Conservation (phyloP, 805 yeast genomes). For the Wilhelminamyces savonicus region DNA sequence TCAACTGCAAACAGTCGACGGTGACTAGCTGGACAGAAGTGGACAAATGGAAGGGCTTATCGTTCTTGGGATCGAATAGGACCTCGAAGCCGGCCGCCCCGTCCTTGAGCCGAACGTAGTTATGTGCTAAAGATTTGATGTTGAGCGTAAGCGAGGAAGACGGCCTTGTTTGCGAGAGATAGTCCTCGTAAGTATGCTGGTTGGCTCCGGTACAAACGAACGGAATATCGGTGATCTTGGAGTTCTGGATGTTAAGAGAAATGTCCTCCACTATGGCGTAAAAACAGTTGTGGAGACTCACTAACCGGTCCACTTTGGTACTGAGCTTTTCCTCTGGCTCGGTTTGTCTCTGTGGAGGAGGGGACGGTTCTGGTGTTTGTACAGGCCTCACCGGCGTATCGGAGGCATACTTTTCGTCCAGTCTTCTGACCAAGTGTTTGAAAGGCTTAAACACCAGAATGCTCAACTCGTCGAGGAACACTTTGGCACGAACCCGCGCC, state of each 20-base stretch:
- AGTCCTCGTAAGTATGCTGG: conserved; percentile 11
- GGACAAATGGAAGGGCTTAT: conserved; percentile 28
- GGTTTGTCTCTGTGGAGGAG: neutral
- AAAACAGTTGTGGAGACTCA: conserved; percentile 12
- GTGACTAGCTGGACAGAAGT: conserved; percentile 24
- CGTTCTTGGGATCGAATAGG: conserved; percentile 23
- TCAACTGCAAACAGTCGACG: neutral
- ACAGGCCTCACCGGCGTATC: conserved; percentile 1
- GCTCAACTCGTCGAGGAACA: conserved; percentile 16
- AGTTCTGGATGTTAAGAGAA: conserved; percentile 21
- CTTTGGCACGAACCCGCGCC: conserved; percentile 10
- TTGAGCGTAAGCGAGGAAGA: neutral
- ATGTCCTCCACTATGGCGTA: conserved; percentile 18
- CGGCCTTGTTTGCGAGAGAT: conserved; percentile 3
- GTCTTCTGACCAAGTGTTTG: conserved; percentile 8
- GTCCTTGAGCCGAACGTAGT: neutral
- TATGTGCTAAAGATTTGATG: neutral
- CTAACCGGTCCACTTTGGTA: conserved; percentile 4
- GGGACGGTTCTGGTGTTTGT: neutral
- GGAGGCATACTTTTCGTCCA: neutral
- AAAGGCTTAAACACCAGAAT: conserved; percentile 15
- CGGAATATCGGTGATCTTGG: conserved; percentile 21
- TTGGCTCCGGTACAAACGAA: conserved; percentile 19
- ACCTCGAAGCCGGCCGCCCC: conserved; percentile 32
- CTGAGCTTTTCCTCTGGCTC: neutral